A percentile compares a stretch with the other conserved stretches of the same genome.
phyloP scores from a whole-genome alignment of 768 basidiomycete species.

The Tulasnella sp. region DNA sequence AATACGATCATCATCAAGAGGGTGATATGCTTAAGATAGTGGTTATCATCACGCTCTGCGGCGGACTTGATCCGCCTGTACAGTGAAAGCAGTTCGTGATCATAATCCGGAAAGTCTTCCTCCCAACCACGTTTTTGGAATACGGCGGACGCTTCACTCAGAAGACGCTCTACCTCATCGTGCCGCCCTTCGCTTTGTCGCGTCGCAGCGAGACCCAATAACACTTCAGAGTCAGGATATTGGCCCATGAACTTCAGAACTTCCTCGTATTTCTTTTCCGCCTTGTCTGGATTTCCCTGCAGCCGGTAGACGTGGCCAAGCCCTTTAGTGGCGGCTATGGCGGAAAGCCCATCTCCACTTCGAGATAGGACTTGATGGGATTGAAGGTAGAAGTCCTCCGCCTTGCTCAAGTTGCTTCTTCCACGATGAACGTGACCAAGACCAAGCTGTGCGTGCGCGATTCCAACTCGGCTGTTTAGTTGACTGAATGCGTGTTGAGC shows the following conservation, averaged over 20 bases:
- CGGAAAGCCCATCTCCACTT: background rate
- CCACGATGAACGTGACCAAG: too few relatives aligned
- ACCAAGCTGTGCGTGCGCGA: too few relatives aligned
- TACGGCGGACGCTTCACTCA: background rate
- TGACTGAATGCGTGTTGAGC: too few relatives aligned
- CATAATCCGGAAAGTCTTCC: background rate
- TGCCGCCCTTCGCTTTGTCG: background rate
- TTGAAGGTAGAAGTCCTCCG: too few relatives aligned
- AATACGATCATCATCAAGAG: too few relatives aligned
- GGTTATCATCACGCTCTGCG: background rate
- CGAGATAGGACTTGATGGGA: background rate
- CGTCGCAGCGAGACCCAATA: background rate
- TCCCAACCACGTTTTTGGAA: background rate
- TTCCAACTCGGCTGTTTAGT: too few relatives aligned
- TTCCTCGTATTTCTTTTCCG: background rate
- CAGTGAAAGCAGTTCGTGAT: background rate
- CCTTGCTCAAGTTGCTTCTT: too few relatives aligned
- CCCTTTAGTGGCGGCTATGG: too few relatives aligned
- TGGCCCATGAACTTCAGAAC: background rate
- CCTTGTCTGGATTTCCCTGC: background rate
- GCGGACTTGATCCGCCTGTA: background rate
- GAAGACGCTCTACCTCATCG: background rate
- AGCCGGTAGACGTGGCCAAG: background rate
- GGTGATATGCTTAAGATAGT: too few relatives aligned
- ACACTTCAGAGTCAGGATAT: background rate